Evolutionary conservation across 2,329 filamentous ascomycete species (phyloP), one percentile per base, ranked within the genome.

Genomic region (Xylariaceae sp.): DNA sequence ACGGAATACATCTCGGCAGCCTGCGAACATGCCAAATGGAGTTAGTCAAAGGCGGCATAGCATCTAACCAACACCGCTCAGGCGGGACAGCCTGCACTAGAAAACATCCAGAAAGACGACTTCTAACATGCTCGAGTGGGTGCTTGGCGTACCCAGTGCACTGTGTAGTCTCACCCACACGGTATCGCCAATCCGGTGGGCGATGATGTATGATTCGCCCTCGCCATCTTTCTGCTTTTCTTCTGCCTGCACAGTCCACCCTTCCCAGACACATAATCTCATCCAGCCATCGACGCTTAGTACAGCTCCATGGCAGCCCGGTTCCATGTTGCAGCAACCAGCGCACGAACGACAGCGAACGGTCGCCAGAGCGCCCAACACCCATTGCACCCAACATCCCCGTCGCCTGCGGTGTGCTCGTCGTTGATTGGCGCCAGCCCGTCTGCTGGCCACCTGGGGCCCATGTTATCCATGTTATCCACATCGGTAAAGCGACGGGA

Each of bases 261-360:
- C 47, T 41, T 49, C 29, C 47, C 12, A 49, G 37, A 49, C 35
- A 7, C 8, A 27, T 31, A 12, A 50, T 40, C 31, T 35, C 27
- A 12, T 32, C 29, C 44, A 47, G n/a, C 44, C 19, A 3, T 31
- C 44, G 26, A 3, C 19, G 19, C n/a, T 31, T 4, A 6, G 19
- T 34, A 35, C 27, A 34, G 6, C n/a, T n/a, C 32, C 32, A 19
- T 34, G 8, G 12, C 48, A 50, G 30, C 31, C 35, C 31, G 37
- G 32, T 29, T 40, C 42, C 31, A 43, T 43, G 42, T 47, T 54
- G 57, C 54, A 59, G 51, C 40, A 48, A 56, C 57, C 59, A 61
- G 54, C 59, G 37, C 59, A 61, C 52, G 52, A 55, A 59, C 57
- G 56, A 60, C 56, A 60, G 54, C 56, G 51, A 56, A 55, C 54